Conservation (phyloP, 2,329 filamentous ascomycete genomes). For the Colletotrichum sp. region DNA sequence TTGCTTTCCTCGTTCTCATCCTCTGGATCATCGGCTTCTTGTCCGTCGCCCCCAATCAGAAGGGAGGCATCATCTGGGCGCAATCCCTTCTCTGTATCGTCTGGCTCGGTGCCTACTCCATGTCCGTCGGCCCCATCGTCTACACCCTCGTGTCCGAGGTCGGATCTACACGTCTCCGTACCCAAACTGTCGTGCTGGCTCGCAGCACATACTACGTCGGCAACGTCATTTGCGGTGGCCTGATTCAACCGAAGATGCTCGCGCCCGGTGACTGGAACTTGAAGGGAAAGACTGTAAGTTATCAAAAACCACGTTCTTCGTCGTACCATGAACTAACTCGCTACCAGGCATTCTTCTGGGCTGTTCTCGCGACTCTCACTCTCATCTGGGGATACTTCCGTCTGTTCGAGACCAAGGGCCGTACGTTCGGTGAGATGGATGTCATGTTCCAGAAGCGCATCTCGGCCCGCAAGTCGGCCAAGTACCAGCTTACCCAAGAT, state of each 20-base stretch:
- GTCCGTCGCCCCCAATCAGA: slow-evolving; percentile 39
- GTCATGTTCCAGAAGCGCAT: slow-evolving; percentile 44
- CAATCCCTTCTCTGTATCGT: slow-evolving; percentile 46
- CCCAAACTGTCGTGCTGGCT: slow-evolving; percentile 50
- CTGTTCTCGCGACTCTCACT: slow-evolving; percentile 37
- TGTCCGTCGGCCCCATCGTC: slow-evolving; percentile 48
- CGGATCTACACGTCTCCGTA: slow-evolving; percentile 49
- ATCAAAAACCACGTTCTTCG: background rate
- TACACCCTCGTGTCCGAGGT: slow-evolving; percentile 51
- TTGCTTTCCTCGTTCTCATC: slow-evolving; percentile 39
- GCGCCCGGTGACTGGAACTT: slow-evolving; percentile 43
- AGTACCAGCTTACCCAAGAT: slow-evolving; percentile 38
- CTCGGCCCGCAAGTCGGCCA: slow-evolving; percentile 41
- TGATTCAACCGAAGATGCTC: slow-evolving; percentile 42
- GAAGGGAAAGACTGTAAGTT: slow-evolving; percentile 39
- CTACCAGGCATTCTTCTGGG: slow-evolving; percentile 47
- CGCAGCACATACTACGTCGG: slow-evolving; percentile 45
- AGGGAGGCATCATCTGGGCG: slow-evolving; percentile 38
- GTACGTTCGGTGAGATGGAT: slow-evolving; percentile 51
- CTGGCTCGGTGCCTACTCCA: slow-evolving; percentile 48
- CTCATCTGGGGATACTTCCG: slow-evolving; percentile 47
- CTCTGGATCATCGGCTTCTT: slow-evolving; percentile 50
- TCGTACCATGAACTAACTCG: slow-evolving; percentile 1
- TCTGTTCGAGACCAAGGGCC: slow-evolving; percentile 48
- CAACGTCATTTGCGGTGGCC: slow-evolving; percentile 44